phyloP scores from a whole-genome alignment of 1,284 basidiomycete genomes.

The Jaminaea rosea region DNA sequence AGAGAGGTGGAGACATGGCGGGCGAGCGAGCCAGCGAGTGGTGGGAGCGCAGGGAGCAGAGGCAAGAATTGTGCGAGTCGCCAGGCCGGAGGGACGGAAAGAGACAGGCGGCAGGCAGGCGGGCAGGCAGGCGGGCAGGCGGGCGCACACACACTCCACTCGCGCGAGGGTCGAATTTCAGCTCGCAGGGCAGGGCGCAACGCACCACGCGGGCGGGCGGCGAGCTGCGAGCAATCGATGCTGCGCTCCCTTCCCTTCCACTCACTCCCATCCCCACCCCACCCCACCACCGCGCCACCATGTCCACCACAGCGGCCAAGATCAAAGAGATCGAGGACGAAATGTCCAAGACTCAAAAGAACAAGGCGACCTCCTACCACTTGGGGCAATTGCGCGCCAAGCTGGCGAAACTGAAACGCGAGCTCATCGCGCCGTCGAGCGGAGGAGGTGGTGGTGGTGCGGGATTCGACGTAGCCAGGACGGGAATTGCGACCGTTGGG shows the following conservation, averaged over 20 bases:
- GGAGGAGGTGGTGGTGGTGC: slow-evolving; percentile 65
- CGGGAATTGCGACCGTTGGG: slow-evolving; percentile 88
- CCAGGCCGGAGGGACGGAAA: no score
- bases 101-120: no score
- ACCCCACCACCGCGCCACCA: not conserved
- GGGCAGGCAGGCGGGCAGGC: no score
- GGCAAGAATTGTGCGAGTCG: no score
- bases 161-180: no score
- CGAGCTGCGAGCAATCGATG: no score
- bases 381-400: slow-evolving; percentile 96
- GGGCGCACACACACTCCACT: no score
- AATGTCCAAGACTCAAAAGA: slow-evolving; percentile 60
- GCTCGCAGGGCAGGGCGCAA: no score
- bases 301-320: slow-evolving; percentile 43
- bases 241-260: no score
- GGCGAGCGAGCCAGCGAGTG: no score
- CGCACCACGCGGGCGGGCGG: no score
- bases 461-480: slow-evolving; percentile 87
- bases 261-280: not conserved
- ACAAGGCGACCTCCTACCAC: slow-evolving; percentile 59
- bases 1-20: not conserved
- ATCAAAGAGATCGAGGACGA: slow-evolving; percentile 97
- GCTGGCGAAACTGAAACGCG: slow-evolving; percentile 88
- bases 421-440: slow-evolving; percentile 72
- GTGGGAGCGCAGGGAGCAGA: no score